Conservation (phyloP, 139 green algal genomes). For the Yamagishiella unicocca region DNA sequence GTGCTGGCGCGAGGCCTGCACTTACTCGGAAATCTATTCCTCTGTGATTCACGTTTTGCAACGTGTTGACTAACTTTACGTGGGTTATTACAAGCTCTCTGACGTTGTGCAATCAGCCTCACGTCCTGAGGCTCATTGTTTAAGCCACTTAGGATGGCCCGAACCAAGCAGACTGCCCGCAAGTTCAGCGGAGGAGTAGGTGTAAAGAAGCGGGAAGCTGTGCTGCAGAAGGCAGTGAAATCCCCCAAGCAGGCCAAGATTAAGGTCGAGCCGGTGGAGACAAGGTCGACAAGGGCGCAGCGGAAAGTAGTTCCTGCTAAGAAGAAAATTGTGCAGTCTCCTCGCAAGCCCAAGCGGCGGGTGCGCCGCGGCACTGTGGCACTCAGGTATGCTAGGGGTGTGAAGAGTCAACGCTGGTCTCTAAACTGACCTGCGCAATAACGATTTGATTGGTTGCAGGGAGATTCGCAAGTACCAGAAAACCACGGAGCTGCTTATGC, state of each 20-base stretch:
- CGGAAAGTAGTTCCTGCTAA: not conserved
- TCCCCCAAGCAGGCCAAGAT: not conserved
- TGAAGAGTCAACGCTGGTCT: not conserved
- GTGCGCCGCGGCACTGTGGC: constrained; percentile 20
- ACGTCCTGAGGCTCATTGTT: no score
- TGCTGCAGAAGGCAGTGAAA: not conserved
- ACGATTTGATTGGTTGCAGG: constrained; percentile 59
- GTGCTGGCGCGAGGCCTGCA: no score
- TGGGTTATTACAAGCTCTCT: no score
- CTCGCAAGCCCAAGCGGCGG: constrained; percentile 10
- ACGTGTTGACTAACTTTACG: no score
- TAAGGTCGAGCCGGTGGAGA: not conserved
- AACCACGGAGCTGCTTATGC: constrained; percentile 93
- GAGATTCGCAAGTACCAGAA: constrained; percentile 97
- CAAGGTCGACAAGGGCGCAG: not conserved
- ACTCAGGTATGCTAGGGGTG: constrained; percentile 4
- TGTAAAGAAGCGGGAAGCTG: not conserved
- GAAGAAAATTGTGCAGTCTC: not conserved
- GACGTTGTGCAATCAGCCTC: not conserved
- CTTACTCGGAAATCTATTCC: no score
- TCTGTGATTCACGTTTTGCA: no score
- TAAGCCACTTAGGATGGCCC: constrained; percentile 12
- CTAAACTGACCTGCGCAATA: not conserved
- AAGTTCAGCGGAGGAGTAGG: not conserved
- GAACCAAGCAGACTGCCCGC: constrained; percentile 6